Conservation (phyloP, 2,329 filamentous ascomycete genomes). For the Penicillium sp. region DNA sequence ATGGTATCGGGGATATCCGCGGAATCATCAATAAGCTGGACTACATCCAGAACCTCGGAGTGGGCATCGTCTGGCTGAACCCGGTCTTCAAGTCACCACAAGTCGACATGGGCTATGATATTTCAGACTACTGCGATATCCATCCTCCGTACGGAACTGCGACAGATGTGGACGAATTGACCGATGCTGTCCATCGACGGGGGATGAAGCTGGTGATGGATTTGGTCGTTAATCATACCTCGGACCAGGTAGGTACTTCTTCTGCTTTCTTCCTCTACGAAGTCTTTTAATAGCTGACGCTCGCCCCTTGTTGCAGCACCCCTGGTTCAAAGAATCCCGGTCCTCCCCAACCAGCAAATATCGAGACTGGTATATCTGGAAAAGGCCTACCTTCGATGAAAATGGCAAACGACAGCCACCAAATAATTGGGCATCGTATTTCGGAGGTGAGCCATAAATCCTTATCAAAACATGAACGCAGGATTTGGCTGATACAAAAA, state of each 20-base stretch:
- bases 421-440: slow-evolving; percentile 66
- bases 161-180: slow-evolving; percentile 49
- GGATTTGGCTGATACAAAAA: too few species aligned
- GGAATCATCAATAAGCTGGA: slow-evolving; percentile 35
- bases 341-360: slow-evolving; percentile 43
- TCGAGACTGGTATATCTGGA: slow-evolving; percentile 66
- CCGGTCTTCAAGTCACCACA: slow-evolving; percentile 45
- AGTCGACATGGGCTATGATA: slow-evolving; percentile 59
- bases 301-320: too few species aligned
- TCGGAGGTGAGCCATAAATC: slow-evolving; percentile 13
- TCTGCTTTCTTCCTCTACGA: too few species aligned
- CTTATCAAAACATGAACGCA: too few species aligned
- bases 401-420: slow-evolving; percentile 64
- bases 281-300: too few species aligned
- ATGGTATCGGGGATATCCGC: slow-evolving; percentile 38
- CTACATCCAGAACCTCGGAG: slow-evolving; percentile 33
- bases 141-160: slow-evolving; percentile 45
- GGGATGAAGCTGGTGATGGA: slow-evolving; percentile 55
- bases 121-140: slow-evolving; percentile 55
- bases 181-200: slow-evolving; percentile 46
- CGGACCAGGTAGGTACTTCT: slow-evolving; percentile 55
- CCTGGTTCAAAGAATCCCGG: slow-evolving; percentile 60
- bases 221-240: slow-evolving; percentile 50
- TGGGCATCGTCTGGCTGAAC: slow-evolving; percentile 36
- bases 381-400: slow-evolving; percentile 50